phyloP scores from a whole-genome alignment of 441 rosid species.

The Populus hybrid region DNA sequence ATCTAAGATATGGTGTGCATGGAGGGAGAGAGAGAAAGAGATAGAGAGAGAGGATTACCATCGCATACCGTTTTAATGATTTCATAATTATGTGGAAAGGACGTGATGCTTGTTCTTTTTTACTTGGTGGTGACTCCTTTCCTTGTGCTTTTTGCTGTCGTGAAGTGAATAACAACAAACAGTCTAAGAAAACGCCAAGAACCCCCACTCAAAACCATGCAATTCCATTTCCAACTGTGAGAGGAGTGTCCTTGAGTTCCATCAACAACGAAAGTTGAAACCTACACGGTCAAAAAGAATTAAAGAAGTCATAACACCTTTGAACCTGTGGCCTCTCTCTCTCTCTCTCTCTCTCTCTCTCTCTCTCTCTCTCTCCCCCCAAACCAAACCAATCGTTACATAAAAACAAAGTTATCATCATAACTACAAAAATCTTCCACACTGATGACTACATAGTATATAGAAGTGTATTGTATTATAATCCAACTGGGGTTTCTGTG shows the following conservation, averaged over 20 bases:
- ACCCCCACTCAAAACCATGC: constrained; percentile 42
- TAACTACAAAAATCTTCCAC: neutral
- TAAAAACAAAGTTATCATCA: neutral
- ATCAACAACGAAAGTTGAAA: constrained; percentile 6
- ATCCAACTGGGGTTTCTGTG: constrained; percentile 2
- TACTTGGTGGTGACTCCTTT: no score
- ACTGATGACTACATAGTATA: neutral
- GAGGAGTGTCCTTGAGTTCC: constrained; percentile 14
- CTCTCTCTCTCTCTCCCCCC: neutral
- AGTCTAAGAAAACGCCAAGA: constrained; percentile 37
- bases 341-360: no score
- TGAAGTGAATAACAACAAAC: constrained; percentile 19
- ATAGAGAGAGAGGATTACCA: neutral
- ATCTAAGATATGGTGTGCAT: neutral
- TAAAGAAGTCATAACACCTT: constrained; percentile 10
- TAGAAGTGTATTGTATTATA: neutral
- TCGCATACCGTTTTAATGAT: constrained; percentile 12
- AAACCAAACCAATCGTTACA: neutral
- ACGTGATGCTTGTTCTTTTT: neutral
- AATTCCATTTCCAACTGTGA: constrained; percentile 19
- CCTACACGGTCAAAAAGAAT: constrained; percentile 23
- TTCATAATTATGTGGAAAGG: constrained; percentile 21
- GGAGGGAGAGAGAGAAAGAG: neutral
- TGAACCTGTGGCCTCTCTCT: neutral
- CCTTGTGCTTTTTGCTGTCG: neutral